Evolutionary conservation across 176 grass and related monocot species (phyloP), one percentile per base, ranked within the genome.

Genomic region (Cenchrus fungigraminus): DNA sequence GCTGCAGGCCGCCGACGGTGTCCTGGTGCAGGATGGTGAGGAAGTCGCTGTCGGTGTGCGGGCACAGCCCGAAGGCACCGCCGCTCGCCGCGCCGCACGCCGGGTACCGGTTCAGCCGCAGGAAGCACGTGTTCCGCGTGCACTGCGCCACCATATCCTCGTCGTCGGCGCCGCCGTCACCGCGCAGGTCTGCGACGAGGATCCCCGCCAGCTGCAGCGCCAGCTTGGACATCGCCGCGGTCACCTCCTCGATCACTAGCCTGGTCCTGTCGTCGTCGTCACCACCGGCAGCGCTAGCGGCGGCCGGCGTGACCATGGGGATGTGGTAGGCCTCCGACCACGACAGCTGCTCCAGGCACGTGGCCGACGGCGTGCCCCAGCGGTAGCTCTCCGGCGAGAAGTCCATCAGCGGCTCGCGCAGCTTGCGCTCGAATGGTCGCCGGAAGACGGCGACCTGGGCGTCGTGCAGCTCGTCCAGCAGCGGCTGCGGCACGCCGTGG

Each of bases 271-370:
- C 65, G 12, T 67, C 37, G 13, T 3, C 44, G 44, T 8, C 44
- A 8, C 44, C 19, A 2, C 1, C 60, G 49, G 4, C 13, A n/a
- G 19, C 8, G 2, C 1, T 6, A 5, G 12, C 12, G 2, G 40
- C 1, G 0, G 62, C 8, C 0, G 31, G n/a, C n/a, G n/a, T n/a
- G n/a, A n/a, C 81, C 10, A 91, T 73, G 40, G 91, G 91, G 79
- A 97, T 89, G 74, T 97, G 95, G 90, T 91, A 97, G 2, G 95
- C 95, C 84, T 97, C 95, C 1, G 95, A 97, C 95, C 95, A 97
- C 1, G 88, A 97, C 1, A 97, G 79, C n/a, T 97, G 92, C 12
- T 91, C 71, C 1, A 94, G 74, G 4, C 61, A 81, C 6, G 78
- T 92, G 0, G 88, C 90, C 4, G 82, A 83, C 3, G 92, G 95